Conservation (phyloP, 495 filamentous ascomycete species). For the Talaromyces nanjingensis region DNA sequence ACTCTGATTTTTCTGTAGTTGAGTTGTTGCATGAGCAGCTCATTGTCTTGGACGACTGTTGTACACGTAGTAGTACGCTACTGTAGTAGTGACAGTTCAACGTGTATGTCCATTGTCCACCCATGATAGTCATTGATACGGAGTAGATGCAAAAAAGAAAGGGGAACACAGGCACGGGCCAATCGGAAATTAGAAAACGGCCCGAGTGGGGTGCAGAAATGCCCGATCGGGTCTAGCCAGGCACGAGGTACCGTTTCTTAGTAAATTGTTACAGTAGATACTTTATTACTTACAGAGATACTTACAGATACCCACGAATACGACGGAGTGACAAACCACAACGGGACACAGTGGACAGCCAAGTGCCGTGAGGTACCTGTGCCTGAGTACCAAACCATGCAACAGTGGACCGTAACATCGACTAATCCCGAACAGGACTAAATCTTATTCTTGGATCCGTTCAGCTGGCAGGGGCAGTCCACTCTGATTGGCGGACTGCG, state of each 20-base stretch:
- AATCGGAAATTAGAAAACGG: not conserved
- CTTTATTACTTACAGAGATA: not conserved
- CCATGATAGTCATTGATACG: not conserved
- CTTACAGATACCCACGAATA: not conserved
- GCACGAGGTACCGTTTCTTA: not conserved
- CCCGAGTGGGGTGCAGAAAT: not conserved
- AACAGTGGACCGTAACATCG: not conserved
- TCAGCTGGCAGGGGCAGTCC: not conserved
- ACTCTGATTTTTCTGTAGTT: too few species aligned
- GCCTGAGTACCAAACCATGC: not conserved
- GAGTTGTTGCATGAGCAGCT: too few species aligned
- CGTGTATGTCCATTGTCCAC: not conserved
- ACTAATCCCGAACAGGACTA: not conserved
- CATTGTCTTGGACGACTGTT: too few species aligned
- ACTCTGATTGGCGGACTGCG: not conserved
- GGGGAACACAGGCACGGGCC: not conserved
- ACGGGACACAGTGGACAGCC: too few species aligned
- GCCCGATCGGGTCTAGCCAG: not conserved
- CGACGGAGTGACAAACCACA: too few species aligned
- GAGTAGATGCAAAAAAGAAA: not conserved
- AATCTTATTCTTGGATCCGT: not conserved
- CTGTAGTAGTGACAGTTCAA: too few species aligned
- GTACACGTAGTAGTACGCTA: too few species aligned
- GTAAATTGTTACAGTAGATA: too few species aligned
- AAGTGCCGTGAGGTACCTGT: not conserved